phyloP scores from a whole-genome alignment of 139 green algal genomes.

The Tetradesmus lagerheimii region DNA sequence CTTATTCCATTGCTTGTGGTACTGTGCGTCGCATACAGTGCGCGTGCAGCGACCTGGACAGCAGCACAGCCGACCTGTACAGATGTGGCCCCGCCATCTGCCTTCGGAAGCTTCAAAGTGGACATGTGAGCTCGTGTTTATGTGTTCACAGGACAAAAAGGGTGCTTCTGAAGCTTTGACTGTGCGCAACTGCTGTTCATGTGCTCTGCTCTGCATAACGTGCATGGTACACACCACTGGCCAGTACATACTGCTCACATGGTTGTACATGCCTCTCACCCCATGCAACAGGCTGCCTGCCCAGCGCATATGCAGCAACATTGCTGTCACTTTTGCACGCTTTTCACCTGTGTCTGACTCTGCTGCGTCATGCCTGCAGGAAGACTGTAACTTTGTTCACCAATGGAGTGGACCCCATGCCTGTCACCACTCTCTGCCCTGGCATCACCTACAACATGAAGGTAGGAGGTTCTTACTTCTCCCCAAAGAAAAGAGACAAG shows the following conservation, averaged over 20 bases:
- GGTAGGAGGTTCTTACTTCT: neutral
- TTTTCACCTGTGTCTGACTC: neutral
- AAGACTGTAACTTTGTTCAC: neutral
- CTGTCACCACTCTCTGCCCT: neutral
- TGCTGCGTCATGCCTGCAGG: neutral
- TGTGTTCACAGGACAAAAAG: no score
- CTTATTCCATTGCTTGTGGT: neutral
- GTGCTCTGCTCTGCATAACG: neutral
- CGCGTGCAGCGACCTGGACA: neutral
- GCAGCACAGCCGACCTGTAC: neutral
- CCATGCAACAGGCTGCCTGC: neutral
- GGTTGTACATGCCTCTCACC: neutral
- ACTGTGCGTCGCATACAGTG: neutral
- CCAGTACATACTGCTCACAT: neutral
- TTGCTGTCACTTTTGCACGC: neutral
- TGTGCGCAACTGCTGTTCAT: no score
- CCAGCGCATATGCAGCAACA: neutral
- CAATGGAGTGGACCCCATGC: neutral
- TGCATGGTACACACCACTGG: no score
- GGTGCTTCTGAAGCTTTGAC: no score
- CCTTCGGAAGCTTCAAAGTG: neutral
- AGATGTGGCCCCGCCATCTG: neutral
- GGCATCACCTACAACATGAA: constrained; percentile 21
- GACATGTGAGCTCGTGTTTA: neutral
- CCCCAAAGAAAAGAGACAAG: no score